Base-by-base conservation (phyloP, 2,329 filamentous ascomycete species). In the Tolypocladium ovalisporum region DNA sequence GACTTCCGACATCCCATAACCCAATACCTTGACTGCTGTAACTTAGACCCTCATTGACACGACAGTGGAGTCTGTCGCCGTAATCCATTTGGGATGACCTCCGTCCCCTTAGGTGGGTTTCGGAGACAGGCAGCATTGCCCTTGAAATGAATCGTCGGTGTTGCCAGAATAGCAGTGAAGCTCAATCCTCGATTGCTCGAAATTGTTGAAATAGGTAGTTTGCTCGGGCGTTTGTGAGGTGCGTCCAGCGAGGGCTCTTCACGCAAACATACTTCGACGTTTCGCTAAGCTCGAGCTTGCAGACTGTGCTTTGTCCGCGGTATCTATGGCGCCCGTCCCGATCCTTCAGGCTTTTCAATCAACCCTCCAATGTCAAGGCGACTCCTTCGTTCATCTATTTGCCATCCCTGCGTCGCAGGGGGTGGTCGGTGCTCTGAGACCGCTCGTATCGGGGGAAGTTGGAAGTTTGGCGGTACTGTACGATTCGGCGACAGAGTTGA, bases 281-380 rank as follows among this genome's bases (percentile, higher is more conserved):
- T 34, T 34, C 19, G 19, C 27, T n/a, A 34, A n/a, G 35, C 19
- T 32, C 36, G 36, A n/a, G 36, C 12, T 40, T 17, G 52, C 12
- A 29, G 36, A 22, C n/a, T 9, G 22, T n/a, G 2, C 35, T 27
- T 17, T 12, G 22, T 22, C 17, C 7, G 9, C 32, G 2, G 17
- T 29, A 51, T 42, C 35, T 63, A 71, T 60, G 65, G 63, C 34
- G 63, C 59, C 54, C 63, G 64, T 60, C 61, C 68, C 53, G 62
- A 67, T 40, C 61, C 74, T 63, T 78, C 78, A 29, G 79, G 77
- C 68, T 76, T 81, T 62, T 83, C 84, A 64, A 88, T 81, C 65
- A 83, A 74, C 2, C 82, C 83, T 13, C 78, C 80, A 60, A 86
- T 86, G 63, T 84, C 82, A 54, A 86, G 78, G 19, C 83, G 77